Evolutionary conservation across 78 protist genomes (phyloP).

Genomic region (Guillardia theta): DNA sequence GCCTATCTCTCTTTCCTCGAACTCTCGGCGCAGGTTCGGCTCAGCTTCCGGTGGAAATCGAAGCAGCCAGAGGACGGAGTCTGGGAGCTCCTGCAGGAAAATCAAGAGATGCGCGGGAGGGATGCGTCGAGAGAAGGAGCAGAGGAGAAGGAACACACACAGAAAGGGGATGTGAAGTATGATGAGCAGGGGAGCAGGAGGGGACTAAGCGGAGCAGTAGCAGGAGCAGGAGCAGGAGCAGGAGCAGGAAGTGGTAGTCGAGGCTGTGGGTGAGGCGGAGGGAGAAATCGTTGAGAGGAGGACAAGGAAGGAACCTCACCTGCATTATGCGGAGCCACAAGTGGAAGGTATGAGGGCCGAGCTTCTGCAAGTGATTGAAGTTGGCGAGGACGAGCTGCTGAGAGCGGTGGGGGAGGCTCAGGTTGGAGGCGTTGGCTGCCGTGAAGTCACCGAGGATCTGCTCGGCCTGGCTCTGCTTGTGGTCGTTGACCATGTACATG

Average conservation of each 20-base stretch:
- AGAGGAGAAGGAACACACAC: background rate
- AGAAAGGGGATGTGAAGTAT: background rate
- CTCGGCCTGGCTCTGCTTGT: background rate
- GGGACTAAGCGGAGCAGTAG: background rate
- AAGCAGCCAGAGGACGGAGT: background rate
- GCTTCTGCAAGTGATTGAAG: conserved; percentile 26
- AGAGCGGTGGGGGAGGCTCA: background rate
- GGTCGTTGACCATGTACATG: conserved; percentile 15
- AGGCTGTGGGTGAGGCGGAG: no score
- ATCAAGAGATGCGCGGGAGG: background rate
- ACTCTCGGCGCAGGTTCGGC: background rate
- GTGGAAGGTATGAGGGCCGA: background rate
- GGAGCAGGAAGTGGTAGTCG: no score
- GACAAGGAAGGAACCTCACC: background rate
- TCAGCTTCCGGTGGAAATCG: background rate
- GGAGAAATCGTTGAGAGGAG: no score
- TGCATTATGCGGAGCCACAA: background rate
- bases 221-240: no score
- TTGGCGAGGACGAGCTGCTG: background rate
- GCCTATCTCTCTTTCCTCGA: background rate
- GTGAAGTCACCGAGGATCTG: conserved; percentile 18
- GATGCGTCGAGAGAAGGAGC: background rate
- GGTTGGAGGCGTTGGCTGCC: background rate
- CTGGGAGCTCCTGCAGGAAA: background rate
- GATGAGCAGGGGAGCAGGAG: background rate